Conservation (phyloP, 805 yeast species). For the Isabelozyma heimii region DNA sequence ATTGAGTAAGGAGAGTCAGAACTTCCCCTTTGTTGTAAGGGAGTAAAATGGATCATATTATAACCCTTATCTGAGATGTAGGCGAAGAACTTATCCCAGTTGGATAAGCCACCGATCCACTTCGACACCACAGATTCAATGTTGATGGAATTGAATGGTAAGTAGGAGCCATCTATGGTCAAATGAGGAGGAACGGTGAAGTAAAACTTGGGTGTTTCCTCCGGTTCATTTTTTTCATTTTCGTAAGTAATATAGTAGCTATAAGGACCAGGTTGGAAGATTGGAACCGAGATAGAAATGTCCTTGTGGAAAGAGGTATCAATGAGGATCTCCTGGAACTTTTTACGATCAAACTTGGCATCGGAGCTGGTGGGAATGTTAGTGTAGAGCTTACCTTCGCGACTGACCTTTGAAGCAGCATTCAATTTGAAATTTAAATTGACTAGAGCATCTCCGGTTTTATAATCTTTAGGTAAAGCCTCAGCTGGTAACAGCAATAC, state of each 20-base stretch:
- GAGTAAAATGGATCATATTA: slow-evolving; percentile 96
- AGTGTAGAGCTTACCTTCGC: slow-evolving; percentile 70
- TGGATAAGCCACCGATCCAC: slow-evolving; percentile 72
- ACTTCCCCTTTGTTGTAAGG: slow-evolving; percentile 83
- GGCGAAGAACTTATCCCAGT: slow-evolving; percentile 68
- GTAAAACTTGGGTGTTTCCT: slow-evolving; percentile 58
- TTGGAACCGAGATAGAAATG: slow-evolving; percentile 54
- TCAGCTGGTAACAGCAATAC: slow-evolving; percentile 51
- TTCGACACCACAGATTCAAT: slow-evolving; percentile 86
- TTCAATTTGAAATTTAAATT: slow-evolving; percentile 60
- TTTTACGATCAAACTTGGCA: slow-evolving; percentile 52
- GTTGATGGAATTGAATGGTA: slow-evolving; percentile 76
- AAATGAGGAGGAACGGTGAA: slow-evolving; percentile 82
- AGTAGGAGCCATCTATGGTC: slow-evolving; percentile 47
- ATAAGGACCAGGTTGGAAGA: slow-evolving; percentile 76
- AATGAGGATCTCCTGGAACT: slow-evolving; percentile 51
- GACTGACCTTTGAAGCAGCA: slow-evolving; percentile 72
- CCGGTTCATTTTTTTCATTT: slow-evolving; percentile 15
- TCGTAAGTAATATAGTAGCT: slow-evolving; percentile 67
- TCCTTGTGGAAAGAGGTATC: slow-evolving; percentile 64
- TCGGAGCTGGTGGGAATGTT: slow-evolving; percentile 56
- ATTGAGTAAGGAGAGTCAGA: slow-evolving; percentile 94
- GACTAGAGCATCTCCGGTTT: slow-evolving; percentile 42
- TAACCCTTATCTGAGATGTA: slow-evolving; percentile 73
- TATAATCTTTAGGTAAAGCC: slow-evolving; percentile 30